phyloP scores from a whole-genome alignment of 2,329 filamentous ascomycete genomes.

The Alternaria arbusti region DNA sequence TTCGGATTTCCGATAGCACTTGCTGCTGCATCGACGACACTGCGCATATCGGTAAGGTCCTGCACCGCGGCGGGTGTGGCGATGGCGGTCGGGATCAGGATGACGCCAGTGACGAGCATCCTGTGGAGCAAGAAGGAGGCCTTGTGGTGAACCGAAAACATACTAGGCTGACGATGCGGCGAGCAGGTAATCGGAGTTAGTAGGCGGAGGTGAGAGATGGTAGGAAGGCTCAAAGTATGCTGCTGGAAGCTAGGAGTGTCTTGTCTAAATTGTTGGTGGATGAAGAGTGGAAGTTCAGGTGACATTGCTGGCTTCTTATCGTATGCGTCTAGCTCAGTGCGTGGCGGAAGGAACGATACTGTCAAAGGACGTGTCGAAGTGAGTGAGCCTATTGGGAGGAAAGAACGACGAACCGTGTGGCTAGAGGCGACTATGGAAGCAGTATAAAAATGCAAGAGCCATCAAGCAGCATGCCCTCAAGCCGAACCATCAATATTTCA shows the following conservation, averaged over 20 bases:
- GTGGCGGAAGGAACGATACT: background rate
- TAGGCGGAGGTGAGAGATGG: constrained; percentile 6
- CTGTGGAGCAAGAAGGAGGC: constrained; percentile 7
- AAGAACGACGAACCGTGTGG: background rate
- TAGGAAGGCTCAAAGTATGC: constrained; percentile 11
- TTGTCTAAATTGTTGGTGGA: constrained; percentile 16
- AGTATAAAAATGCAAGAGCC: background rate
- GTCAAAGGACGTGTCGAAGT: background rate
- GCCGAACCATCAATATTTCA: too few relatives aligned
- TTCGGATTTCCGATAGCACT: constrained; percentile 34
- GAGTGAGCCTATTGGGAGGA: background rate
- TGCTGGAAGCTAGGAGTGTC: constrained; percentile 25
- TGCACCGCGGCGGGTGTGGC: constrained; percentile 37
- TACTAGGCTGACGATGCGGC: constrained; percentile 12
- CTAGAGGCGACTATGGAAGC: background rate
- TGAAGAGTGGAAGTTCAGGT: background rate
- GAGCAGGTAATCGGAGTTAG: background rate
- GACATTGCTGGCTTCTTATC: background rate
- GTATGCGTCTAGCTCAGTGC: background rate
- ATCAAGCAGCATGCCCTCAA: too few relatives aligned
- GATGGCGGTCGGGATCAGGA: constrained; percentile 31
- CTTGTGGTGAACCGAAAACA: constrained; percentile 6
- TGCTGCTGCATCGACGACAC: constrained; percentile 37
- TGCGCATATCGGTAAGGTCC: constrained; percentile 37
- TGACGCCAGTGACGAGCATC: constrained; percentile 38